These are phyloP conservation scores for Lactarius sp. DNA, from an alignment of 768 basidiomycete species.

Conservation along the genomic window DNA sequence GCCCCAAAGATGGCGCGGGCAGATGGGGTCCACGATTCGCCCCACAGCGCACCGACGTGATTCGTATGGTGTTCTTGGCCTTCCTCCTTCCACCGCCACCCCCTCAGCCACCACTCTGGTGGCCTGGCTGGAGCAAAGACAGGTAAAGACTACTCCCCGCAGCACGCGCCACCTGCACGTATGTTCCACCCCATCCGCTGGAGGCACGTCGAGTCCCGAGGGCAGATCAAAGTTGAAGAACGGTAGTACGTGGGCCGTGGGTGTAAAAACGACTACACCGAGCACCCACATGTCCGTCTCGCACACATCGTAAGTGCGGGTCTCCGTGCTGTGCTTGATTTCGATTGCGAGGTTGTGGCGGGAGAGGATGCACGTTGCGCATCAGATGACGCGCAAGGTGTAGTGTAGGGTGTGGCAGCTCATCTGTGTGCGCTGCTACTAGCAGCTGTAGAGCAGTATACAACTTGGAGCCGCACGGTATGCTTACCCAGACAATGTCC, in stretches of 20 bases:
- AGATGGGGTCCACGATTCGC: slow-evolving; percentile 9
- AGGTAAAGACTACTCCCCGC: slow-evolving; percentile 76
- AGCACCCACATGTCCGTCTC: slow-evolving; percentile 87
- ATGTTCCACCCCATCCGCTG: slow-evolving; percentile 35
- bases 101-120: slow-evolving; percentile 10
- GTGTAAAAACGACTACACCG: slow-evolving; percentile 77
- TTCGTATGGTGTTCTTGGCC: slow-evolving; percentile 33
- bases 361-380: background rate
- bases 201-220: slow-evolving; percentile 24
- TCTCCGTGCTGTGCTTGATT: slow-evolving; percentile 38
- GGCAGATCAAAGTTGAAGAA: slow-evolving; percentile 43
- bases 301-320: slow-evolving; percentile 69
- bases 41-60: slow-evolving; percentile 45
- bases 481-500: slow-evolving; percentile 54
- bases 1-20: background rate
- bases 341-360: background rate
- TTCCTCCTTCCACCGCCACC: background rate
- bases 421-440: slow-evolving; percentile 30
- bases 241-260: slow-evolving; percentile 64
- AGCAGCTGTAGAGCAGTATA: slow-evolving; percentile 80
- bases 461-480: slow-evolving; percentile 83
- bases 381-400: slow-evolving; percentile 16
- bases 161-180: slow-evolving; percentile 52
- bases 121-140: slow-evolving; percentile 10
- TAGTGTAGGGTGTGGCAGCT: slow-evolving; percentile 24